A percentile compares a stretch with the other conserved stretches of the same genome.
Evolutionary conservation across 495 filamentous ascomycete genomes (phyloP).

Genomic region (Neurospora tetrasperma): DNA sequence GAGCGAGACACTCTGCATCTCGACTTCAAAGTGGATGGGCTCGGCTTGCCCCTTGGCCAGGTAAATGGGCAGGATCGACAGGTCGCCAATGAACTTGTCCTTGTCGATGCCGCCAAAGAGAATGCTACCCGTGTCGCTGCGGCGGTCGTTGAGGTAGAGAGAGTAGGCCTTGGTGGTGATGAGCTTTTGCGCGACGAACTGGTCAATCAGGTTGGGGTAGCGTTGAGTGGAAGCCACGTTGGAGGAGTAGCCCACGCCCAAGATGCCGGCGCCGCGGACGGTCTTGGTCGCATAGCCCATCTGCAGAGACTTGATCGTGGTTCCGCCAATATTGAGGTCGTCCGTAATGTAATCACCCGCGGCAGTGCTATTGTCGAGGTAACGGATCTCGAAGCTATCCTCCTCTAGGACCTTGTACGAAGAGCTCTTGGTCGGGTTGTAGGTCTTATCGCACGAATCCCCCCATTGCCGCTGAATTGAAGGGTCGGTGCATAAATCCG

Average conservation of each 20-base stretch:
- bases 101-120: constrained; percentile 89
- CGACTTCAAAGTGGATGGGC: constrained; percentile 32
- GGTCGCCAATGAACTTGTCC: constrained; percentile 65
- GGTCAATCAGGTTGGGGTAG: constrained; percentile 73
- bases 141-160: constrained; percentile 58
- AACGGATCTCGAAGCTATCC: constrained; percentile 67
- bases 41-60: constrained; percentile 23
- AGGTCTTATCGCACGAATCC: constrained; percentile 23
- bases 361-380: constrained; percentile 53
- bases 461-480: constrained; percentile 24
- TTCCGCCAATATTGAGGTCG: constrained; percentile 56
- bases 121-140: constrained; percentile 62
- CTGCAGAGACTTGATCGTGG: constrained; percentile 55
- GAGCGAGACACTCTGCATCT: constrained; percentile 23
- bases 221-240: constrained; percentile 56
- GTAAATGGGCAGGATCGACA: constrained; percentile 60
- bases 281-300: constrained; percentile 73
- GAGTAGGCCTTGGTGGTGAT: constrained; percentile 82
- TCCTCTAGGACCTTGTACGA: constrained; percentile 55
- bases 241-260: constrained; percentile 74
- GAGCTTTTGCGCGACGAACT: constrained; percentile 55
- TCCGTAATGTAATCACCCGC: constrained; percentile 74
- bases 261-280: constrained; percentile 61
- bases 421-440: constrained; percentile 52
- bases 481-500: constrained; percentile 32